phyloP scores from a whole-genome alignment of 345 rosid species.

The Barbarea vulgaris region DNA sequence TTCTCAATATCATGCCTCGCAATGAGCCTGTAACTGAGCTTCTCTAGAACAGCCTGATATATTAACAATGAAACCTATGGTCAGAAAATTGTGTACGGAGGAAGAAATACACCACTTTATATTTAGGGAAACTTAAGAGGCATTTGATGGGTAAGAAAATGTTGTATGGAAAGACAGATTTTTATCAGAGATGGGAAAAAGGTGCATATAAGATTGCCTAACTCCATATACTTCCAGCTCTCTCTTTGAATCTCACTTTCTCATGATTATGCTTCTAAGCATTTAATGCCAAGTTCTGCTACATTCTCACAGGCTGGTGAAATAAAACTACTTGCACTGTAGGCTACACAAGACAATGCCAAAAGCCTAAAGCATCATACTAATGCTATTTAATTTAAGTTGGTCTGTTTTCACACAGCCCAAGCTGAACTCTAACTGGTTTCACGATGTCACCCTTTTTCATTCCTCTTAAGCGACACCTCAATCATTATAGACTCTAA shows the following conservation, averaged over 20 bases:
- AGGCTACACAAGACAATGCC: conserved; percentile 11
- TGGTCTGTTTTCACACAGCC: conserved; percentile 7
- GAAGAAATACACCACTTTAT: conserved; percentile 4
- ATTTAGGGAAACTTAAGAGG: conserved; percentile 14
- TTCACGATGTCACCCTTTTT: conserved; percentile 4
- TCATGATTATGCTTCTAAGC: conserved; percentile 12
- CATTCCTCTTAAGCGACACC: neutral
- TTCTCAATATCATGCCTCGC: conserved; percentile 98
- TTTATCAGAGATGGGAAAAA: conserved; percentile 2
- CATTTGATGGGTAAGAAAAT: conserved; percentile 5
- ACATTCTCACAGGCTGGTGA: conserved; percentile 24
- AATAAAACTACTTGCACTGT: conserved; percentile 15
- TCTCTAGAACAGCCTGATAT: conserved; percentile 97
- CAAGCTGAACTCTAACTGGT: conserved; percentile 15
- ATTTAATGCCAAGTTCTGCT: conserved; percentile 27
- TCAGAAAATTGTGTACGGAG: conserved; percentile 19
- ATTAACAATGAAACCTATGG: conserved; percentile 34
- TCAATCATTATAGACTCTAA: conserved; percentile 5
- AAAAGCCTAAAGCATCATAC: conserved; percentile 20
- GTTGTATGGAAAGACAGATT: neutral
- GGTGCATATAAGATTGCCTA: conserved; percentile 9
- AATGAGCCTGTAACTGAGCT: conserved; percentile 95
- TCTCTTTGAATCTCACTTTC: conserved; percentile 17
- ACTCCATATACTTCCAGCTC: neutral
- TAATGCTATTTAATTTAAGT: neutral